Conservation (phyloP, 805 yeast species). For the Tanozyma kutaoensis region DNA sequence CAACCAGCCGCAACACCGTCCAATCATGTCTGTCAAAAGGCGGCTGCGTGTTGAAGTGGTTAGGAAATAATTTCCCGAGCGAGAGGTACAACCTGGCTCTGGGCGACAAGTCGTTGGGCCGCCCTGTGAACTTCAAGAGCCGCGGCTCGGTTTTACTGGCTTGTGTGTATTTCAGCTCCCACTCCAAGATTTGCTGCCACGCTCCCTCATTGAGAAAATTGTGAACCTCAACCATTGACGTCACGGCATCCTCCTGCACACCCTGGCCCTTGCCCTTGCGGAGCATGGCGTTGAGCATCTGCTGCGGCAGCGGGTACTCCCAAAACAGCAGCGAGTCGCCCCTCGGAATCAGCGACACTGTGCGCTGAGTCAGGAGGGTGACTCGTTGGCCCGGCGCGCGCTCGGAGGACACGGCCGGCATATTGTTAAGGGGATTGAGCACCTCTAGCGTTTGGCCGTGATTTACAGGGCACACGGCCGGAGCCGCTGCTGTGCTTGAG, state of each 20-base stretch:
- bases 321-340: conserved; percentile 64
- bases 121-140: conserved; percentile 76
- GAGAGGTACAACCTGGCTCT: conserved; percentile 60
- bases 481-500: conserved; percentile 2
- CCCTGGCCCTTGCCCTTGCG: conserved; percentile 84
- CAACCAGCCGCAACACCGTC: conserved; percentile 71
- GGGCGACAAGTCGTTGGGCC: conserved; percentile 81
- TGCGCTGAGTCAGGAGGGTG: conserved; percentile 70
- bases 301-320: conserved; percentile 99
- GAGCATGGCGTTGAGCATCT: conserved; percentile 96
- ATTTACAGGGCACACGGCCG: conserved; percentile 7
- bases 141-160: conserved; percentile 58
- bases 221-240: conserved; percentile 93
- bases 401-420: conserved; percentile 66
- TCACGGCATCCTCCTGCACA: conserved; percentile 91
- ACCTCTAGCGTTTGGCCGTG: conserved; percentile 10
- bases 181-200: conserved; percentile 84
- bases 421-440: conserved; percentile 76
- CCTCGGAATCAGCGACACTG: conserved; percentile 76
- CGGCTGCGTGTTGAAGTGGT: conserved; percentile 56
- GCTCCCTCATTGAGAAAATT: conserved; percentile 95
- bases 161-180: conserved; percentile 71
- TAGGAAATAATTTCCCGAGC: conserved; percentile 62
- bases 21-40: conserved; percentile 99
- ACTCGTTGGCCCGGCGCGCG: conserved; percentile 71